Conservation (phyloP, 2,329 filamentous ascomycete genomes). For the Cladobotryum mycophilum region DNA sequence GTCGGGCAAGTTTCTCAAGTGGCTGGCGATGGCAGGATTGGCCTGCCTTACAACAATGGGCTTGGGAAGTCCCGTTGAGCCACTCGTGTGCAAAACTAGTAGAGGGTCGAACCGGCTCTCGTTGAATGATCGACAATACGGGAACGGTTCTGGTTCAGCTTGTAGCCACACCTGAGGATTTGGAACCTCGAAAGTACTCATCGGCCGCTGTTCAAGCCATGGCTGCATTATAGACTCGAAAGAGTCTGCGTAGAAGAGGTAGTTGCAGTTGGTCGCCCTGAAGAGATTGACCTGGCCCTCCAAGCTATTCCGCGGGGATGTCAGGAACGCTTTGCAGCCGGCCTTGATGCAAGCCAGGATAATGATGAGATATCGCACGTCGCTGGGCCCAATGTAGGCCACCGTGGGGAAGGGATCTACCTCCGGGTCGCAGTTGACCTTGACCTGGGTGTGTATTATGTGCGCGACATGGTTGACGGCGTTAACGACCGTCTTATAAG, state of each 20-base stretch:
- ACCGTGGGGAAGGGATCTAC: constrained; percentile 27
- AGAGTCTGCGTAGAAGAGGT: constrained; percentile 26
- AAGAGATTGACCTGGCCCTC: constrained; percentile 41
- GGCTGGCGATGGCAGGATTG: constrained; percentile 30
- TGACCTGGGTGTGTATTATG: constrained; percentile 19
- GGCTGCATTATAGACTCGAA: constrained; percentile 10
- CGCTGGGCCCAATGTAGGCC: constrained; percentile 40
- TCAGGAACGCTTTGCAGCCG: constrained; percentile 34
- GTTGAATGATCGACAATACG: constrained; percentile 36
- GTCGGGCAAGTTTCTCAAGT: constrained; percentile 19
- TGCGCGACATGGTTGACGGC: constrained; percentile 36
- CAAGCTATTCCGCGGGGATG: constrained; percentile 36
- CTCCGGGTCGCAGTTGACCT: constrained; percentile 22
- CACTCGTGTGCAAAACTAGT: constrained; percentile 39
- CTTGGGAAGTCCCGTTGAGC: constrained; percentile 41
- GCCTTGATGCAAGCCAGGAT: constrained; percentile 32
- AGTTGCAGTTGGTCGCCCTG: constrained; percentile 35
- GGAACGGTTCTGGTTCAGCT: constrained; percentile 27
- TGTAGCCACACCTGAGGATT: constrained; percentile 30
- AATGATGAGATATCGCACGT: constrained; percentile 31
- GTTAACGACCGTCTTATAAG: constrained; percentile 27
- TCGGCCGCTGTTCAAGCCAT: constrained; percentile 18
- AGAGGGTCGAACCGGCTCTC: constrained; percentile 36
- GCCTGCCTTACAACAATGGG: constrained; percentile 35
- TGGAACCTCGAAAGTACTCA: constrained; percentile 31